phyloP scores from a whole-genome alignment of 257 asterid genomes.

The Jasminum sambac region DNA sequence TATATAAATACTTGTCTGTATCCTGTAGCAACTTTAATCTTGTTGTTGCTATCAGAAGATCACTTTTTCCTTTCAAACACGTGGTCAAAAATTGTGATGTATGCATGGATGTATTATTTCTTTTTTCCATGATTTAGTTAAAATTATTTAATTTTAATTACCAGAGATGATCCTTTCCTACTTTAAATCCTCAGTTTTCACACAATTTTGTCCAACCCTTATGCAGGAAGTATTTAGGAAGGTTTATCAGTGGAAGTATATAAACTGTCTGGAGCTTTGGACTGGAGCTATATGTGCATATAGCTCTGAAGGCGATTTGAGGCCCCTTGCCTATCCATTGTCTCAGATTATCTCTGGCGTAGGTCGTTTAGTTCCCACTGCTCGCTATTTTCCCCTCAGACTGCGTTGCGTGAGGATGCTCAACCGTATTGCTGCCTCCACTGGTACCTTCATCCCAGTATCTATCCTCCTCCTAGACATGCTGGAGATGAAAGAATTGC shows the following conservation, averaged over 20 bases:
- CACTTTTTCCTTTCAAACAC: not conserved
- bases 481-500: slow-evolving; percentile 91
- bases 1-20: slow-evolving; percentile 3
- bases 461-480: slow-evolving; percentile 80
- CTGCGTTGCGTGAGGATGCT: slow-evolving; percentile 93
- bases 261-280: slow-evolving; percentile 95
- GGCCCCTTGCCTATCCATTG: slow-evolving; percentile 87
- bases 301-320: slow-evolving; percentile 72
- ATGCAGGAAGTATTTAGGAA: slow-evolving; percentile 72
- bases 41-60: not conserved
- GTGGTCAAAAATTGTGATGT: not conserved
- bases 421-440: slow-evolving; percentile 75
- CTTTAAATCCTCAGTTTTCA: not conserved
- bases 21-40: slow-evolving; percentile 4
- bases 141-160: not conserved
- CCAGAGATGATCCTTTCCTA: not conserved
- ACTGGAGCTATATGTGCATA: slow-evolving; percentile 79
- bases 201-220: slow-evolving; percentile 13
- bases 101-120: not conserved
- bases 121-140: slow-evolving; percentile 2
- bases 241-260: slow-evolving; percentile 95
- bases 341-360: slow-evolving; percentile 84
- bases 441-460: slow-evolving; percentile 78
- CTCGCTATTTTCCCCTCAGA: slow-evolving; percentile 86
- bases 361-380: slow-evolving; percentile 90